Base-by-base conservation (phyloP, 1,284 basidiomycete genomes). In the Leucoagaricus sp. region DNA sequence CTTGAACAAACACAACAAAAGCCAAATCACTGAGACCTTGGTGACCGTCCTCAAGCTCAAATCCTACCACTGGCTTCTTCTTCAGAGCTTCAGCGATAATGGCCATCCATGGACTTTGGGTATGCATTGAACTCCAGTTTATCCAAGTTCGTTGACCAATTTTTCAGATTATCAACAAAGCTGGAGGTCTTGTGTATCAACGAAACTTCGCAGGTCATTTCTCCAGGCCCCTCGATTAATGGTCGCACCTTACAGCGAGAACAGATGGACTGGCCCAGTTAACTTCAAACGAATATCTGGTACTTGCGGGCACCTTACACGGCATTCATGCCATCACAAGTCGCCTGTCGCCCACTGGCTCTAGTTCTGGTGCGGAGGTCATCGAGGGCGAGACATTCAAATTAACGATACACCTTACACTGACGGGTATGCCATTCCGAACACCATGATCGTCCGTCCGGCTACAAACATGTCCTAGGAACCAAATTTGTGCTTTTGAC, bases 311-410 rank as follows among this genome's bases (percentile, higher is more conserved):
- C 49, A 99, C 97, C 7, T 75, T 99, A 51, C 97, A 99, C 65
- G 96, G 96, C 51, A 97, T 99, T 42, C 97, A 99, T 67, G 97
- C 97, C 12, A 99, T 99, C 66, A 98, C 96, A 0, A 90, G 91
- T 60, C 86, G 93, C 40, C 80, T 99, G 42, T 93, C 92, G 3
- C 97, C 97, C 0, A 85, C 84, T 2, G 89, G 89, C 1, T 72
- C 81, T 29, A 91, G 90, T 66, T 93, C 91, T 13, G 97, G 97
- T 15, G 89, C 93, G 8, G 92, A 98, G 70, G 88, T 92, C 28
- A 93, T 99, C 58, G 96, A 98, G 69, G 93, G 91, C 10, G 97
- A 99, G 67, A 85, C 88, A 0, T 95, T 97, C 76, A 94, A 94
- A 69, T 86, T 97, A 75, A 89, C 86, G 19, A 90, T 96, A 59